phyloP scores from a whole-genome alignment of 352 stramenopile species.

The Phytophthora litchii region DNA sequence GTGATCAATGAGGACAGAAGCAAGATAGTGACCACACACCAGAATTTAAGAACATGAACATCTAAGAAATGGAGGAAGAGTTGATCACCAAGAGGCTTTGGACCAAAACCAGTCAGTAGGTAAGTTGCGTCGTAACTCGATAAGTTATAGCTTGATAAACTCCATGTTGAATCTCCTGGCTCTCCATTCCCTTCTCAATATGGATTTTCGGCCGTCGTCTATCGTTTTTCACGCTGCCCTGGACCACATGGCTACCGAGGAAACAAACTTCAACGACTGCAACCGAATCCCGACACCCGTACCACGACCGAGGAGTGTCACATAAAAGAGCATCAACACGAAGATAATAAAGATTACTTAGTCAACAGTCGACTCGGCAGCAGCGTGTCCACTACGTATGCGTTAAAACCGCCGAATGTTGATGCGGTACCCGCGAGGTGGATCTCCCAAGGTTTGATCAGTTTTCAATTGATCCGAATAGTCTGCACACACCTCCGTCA shows the following conservation, averaged over 20 bases:
- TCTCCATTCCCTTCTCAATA: no score
- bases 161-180: no score
- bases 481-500: background rate
- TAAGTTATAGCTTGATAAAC: no score
- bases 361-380: conserved; percentile 1
- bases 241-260: no score
- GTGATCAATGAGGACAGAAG: conserved; percentile 3
- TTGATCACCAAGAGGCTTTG: no score
- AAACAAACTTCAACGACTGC: conserved; percentile 1
- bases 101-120: no score
- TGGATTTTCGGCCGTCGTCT: no score
- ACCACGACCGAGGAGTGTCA: conserved; percentile 5
- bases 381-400: conserved; percentile 13
- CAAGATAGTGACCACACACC: background rate
- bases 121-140: no score
- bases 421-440: background rate
- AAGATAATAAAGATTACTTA: conserved; percentile 12
- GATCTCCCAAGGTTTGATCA: conserved; percentile 3
- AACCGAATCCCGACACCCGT: background rate
- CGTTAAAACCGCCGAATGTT: background rate
- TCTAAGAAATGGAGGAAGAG: background rate
- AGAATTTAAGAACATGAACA: background rate
- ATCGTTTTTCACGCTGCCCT: no score
- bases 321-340: background rate
- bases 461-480: conserved; percentile 20